Percentiles rank a stretch among this genome's conserved stretches.
Evolutionary conservation across 495 filamentous ascomycete species (phyloP).

Genomic region (Symbiotaphrina buchneri): DNA sequence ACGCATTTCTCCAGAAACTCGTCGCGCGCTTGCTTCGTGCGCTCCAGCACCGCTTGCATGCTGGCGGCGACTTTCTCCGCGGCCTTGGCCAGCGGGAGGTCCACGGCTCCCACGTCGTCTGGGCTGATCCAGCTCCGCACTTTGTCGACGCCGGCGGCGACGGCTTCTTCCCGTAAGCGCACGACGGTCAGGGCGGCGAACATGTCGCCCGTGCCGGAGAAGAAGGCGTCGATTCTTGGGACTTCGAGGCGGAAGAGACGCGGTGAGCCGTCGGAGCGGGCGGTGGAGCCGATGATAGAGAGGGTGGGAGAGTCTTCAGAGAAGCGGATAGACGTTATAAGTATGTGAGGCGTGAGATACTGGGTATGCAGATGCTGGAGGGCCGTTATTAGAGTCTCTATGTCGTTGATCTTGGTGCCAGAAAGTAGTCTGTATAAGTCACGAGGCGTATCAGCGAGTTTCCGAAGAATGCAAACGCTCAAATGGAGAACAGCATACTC

Average conservation of each 20-base stretch:
- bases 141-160: constrained; percentile 16
- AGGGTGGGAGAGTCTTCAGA: constrained; percentile 26
- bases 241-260: constrained; percentile 69
- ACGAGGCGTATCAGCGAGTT: background rate
- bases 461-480: too few relatives aligned
- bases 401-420: constrained; percentile 56
- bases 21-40: constrained; percentile 50
- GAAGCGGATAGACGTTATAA: constrained; percentile 69
- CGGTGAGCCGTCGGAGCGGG: constrained; percentile 31
- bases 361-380: constrained; percentile 53
- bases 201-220: constrained; percentile 94
- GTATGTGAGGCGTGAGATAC: constrained; percentile 67
- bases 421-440: constrained; percentile 42
- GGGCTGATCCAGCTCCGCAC: constrained; percentile 43
- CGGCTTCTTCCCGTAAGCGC: constrained; percentile 66
- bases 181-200: constrained; percentile 81
- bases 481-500: constrained; percentile 33
- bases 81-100: constrained; percentile 63
- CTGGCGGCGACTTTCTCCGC: constrained; percentile 74
- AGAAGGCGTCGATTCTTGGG: constrained; percentile 74
- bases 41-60: constrained; percentile 69
- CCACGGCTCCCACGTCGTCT: constrained; percentile 39
- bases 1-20: constrained; percentile 18
- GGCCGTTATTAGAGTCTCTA: constrained; percentile 44
- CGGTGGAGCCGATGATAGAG: constrained; percentile 60